These are phyloP conservation scores for Cryptococcus deneoformans DNA, from an alignment of 1,284 basidiomycete genomes.

Conservation along the genomic window DNA sequence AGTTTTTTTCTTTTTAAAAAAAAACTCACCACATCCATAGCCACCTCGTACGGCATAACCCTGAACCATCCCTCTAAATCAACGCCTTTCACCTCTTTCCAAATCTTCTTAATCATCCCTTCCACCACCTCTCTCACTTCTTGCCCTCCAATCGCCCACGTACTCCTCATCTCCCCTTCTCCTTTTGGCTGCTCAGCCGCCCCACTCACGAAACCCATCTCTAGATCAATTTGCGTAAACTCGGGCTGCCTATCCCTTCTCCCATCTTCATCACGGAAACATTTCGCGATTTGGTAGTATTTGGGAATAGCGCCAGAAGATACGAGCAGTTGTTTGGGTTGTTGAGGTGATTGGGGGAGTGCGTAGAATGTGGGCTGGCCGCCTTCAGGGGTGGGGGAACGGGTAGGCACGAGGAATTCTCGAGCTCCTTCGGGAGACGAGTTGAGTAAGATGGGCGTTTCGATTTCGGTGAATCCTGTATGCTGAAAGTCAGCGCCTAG, in stretches of 20 bases:
- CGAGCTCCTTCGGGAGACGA: slow-evolving; percentile 92
- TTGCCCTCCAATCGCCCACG: slow-evolving; percentile 78
- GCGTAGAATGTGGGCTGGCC: slow-evolving; percentile 72
- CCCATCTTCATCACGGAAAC: slow-evolving; percentile 94
- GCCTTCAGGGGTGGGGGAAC: slow-evolving; percentile 41
- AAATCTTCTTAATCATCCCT: slow-evolving; percentile 66
- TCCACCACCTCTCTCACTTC: slow-evolving; percentile 77
- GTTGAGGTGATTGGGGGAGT: slow-evolving; percentile 90
- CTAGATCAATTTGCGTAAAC: slow-evolving; percentile 94
- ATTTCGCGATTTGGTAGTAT: slow-evolving; percentile 90
- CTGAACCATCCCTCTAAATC: slow-evolving; percentile 62
- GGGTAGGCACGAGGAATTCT: slow-evolving; percentile 91
- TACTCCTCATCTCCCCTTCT: slow-evolving; percentile 35
- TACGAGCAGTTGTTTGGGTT: slow-evolving; percentile 91
- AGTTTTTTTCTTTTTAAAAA: neutral
- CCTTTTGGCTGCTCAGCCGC: slow-evolving; percentile 48
- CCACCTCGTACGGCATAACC: slow-evolving; percentile 80
- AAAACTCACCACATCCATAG: slow-evolving; percentile 70
- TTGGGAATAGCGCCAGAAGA: slow-evolving; percentile 84
- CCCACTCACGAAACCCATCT: slow-evolving; percentile 92
- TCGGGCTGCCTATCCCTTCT: slow-evolving; percentile 93
- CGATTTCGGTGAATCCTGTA: slow-evolving; percentile 74
- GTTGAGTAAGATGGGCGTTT: slow-evolving; percentile 88
- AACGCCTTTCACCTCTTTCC: slow-evolving; percentile 61
- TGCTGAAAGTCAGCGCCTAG: slow-evolving; percentile 48